Evolutionary conservation across 2,329 filamentous ascomycete genomes (phyloP).

Genomic region (Thielaviopsis populi): DNA sequence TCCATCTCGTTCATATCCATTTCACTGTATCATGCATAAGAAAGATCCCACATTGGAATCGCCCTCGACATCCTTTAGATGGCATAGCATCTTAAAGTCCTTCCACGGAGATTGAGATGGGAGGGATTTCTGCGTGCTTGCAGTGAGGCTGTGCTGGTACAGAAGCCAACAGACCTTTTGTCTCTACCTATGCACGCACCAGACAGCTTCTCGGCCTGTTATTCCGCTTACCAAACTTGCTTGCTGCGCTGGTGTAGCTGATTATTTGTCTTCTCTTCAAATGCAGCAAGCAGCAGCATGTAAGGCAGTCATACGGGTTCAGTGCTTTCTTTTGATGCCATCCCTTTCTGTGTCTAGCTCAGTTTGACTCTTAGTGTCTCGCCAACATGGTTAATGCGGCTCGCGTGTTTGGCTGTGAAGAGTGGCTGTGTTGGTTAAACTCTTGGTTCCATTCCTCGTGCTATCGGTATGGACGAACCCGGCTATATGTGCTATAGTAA

Average conservation of each 20-base stretch:
- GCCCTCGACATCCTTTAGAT: not conserved
- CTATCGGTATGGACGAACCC: not conserved
- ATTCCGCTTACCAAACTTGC: not conserved
- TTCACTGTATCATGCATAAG: not conserved
- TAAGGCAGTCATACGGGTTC: not conserved
- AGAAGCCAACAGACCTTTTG: not conserved
- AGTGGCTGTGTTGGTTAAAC: constrained; percentile 3
- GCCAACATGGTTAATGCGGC: not conserved
- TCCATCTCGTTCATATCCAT: not conserved
- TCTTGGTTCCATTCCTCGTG: not conserved
- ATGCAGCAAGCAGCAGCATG: not conserved
- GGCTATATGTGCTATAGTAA: not conserved
- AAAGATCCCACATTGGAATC: not conserved
- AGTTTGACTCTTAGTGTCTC: not conserved
- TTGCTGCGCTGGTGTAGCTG: not conserved
- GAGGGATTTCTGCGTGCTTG: not conserved
- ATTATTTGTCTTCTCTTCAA: not conserved
- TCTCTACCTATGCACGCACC: not conserved
- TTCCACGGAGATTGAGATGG: not conserved
- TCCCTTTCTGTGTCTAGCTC: not conserved
- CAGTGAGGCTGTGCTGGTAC: not conserved
- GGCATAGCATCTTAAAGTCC: not conserved
- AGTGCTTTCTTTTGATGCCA: not conserved
- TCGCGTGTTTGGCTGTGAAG: not conserved
- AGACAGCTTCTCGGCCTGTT: not conserved